phyloP scores from a whole-genome alignment of 1,139 yeast genomes.

The Debaryomycetaceae sp. region DNA sequence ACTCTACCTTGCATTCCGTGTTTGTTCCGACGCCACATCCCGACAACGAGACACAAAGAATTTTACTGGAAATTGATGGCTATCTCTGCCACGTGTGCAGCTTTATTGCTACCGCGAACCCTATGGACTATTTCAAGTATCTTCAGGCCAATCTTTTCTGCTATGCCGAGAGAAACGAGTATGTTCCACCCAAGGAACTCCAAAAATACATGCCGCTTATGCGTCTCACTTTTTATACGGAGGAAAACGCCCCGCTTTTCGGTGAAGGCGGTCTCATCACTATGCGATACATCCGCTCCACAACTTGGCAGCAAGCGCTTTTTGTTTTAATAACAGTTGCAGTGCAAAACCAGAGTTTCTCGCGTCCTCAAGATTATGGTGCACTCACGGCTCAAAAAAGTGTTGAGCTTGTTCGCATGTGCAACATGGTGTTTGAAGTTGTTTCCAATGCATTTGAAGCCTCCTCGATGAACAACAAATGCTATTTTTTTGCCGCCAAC shows the following conservation, averaged over 20 bases:
- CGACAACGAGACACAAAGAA: conserved; percentile 1
- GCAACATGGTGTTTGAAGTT: conserved; percentile 25
- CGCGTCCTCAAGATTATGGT: conserved; percentile 44
- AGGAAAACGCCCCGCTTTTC: conserved; percentile 20
- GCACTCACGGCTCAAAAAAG: conserved; percentile 17
- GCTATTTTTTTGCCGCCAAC: conserved; percentile 20
- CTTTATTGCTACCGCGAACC: conserved; percentile 47
- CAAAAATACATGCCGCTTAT: conserved; percentile 40
- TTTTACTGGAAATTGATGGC: conserved; percentile 29
- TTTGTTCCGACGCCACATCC: neutral
- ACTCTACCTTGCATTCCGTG: neutral
- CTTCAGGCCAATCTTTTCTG: conserved; percentile 25
- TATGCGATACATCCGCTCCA: conserved; percentile 32
- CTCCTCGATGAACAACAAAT: conserved; percentile 9
- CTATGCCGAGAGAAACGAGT: conserved; percentile 23
- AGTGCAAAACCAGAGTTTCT: conserved; percentile 43
- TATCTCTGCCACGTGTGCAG: conserved; percentile 35
- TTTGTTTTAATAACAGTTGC: conserved; percentile 40
- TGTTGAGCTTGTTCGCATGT: conserved; percentile 14
- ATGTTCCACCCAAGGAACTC: conserved; percentile 30
- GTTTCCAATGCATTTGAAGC: conserved; percentile 24
- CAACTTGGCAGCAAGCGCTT: conserved; percentile 44
- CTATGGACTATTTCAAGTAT: conserved; percentile 35
- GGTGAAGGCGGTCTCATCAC: conserved; percentile 29
- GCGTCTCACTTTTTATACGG: conserved; percentile 36